Evolutionary conservation across 768 basidiomycete species (phyloP).

Genomic region (Psilocybe azurescens): DNA sequence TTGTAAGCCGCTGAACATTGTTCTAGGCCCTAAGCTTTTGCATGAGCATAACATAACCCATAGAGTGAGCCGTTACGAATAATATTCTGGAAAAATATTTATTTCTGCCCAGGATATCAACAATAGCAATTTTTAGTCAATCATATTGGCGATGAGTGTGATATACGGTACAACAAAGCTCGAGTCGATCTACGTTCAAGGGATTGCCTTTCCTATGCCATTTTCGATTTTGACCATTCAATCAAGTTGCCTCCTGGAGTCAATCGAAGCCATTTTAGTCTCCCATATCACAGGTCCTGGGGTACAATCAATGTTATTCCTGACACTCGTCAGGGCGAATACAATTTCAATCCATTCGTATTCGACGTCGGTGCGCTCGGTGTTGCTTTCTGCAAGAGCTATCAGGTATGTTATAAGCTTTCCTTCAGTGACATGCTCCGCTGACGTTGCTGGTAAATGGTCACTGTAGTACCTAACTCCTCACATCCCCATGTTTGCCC

Average conservation of each 20-base stretch:
- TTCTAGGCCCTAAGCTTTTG: too few relatives aligned
- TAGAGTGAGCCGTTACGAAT: too few relatives aligned
- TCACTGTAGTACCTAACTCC: not conserved
- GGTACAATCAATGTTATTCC: not conserved
- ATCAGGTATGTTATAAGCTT: constrained; percentile 17
- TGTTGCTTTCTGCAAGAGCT: not conserved
- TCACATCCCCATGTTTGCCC: constrained; percentile 30
- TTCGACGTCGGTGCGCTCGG: constrained; percentile 30
- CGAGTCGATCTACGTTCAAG: constrained; percentile 7
- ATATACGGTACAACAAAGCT: not conserved
- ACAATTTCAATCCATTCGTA: constrained; percentile 30
- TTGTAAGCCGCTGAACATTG: too few relatives aligned
- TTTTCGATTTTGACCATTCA: constrained; percentile 26
- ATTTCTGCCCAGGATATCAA: constrained; percentile 20
- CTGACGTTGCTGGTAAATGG: constrained; percentile 18
- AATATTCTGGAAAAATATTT: too few relatives aligned
- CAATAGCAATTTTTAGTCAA: constrained; percentile 21
- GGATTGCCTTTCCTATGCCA: constrained; percentile 20
- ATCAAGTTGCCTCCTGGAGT: constrained; percentile 16
- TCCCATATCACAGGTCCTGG: not conserved
- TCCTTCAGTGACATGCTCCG: not conserved
- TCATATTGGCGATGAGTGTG: constrained; percentile 7
- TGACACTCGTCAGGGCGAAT: constrained; percentile 25
- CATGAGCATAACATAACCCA: too few relatives aligned
- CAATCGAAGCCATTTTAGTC: constrained; percentile 12